Base-by-base conservation (phyloP, 495 filamentous ascomycete species). In the Xylaria bambusicola region DNA sequence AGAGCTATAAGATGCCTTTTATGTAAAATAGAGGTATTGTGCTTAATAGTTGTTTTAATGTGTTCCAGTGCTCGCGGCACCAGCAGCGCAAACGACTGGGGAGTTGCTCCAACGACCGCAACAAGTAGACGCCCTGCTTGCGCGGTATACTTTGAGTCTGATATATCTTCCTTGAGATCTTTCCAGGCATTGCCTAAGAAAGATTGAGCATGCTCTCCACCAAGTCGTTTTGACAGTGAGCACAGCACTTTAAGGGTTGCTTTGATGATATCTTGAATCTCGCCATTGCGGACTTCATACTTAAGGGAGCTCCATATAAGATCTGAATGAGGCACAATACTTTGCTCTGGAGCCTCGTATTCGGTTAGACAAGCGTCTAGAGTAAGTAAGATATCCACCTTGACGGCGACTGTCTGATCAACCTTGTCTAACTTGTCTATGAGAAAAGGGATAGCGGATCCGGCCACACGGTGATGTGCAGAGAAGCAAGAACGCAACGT, bases 201-300 rank as follows among this genome's bases (percentile, higher is more conserved):
- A 29, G 63, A 58, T 7, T 62, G 66, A 27, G 79, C 64, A 42
- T 71, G 46, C 6, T 70, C 59, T 0, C 60, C 66, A 23, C 73
- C 71, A 7, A 75, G 71, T 17, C 69, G 70, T 40, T 63, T 65
- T 0, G 77, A 69, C 15, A 82, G 74, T 41, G 75, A 67, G 6
- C 70, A 64, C 31, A 84, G 68, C 18, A 81, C 76, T 5, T 78
- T 70, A 6, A 82, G 62, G 8, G 81, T 77, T 4, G 68, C 75
- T 41, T 77, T 69, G 13, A 82, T 78, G 6, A 71, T 77, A 23
- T 82, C 80, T 45, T 77, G 76, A 27, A 79, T 72, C 51, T 81
- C 79, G 5, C 80, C 80, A 45, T 83, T 83, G 47, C 77, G 78
- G n/a, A 84, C 75, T 52, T 84, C 82, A 56, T 82, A 84, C 60